Evolutionary conservation across 305 asterid species (phyloP).

Genomic region (Monarda citriodora): DNA sequence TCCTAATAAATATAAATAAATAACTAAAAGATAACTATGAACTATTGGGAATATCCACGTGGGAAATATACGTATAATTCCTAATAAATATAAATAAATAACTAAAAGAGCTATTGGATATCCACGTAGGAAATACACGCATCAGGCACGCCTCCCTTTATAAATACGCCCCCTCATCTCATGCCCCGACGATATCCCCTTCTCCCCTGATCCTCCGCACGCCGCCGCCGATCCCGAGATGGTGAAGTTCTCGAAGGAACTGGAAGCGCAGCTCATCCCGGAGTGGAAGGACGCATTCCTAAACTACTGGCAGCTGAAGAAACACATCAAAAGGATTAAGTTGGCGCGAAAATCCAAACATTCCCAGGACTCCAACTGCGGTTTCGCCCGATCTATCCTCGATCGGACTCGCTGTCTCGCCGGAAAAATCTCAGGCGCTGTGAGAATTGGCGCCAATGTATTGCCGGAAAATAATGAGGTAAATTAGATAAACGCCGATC

Average conservation of each 20-base stretch:
- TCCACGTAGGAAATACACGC: no score
- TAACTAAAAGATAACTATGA: no score
- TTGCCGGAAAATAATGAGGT: slow-evolving; percentile 12
- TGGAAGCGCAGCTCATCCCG: slow-evolving; percentile 89
- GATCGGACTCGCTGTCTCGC: slow-evolving; percentile 36
- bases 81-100: no score
- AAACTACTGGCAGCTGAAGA: slow-evolving; percentile 76
- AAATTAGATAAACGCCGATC: no score
- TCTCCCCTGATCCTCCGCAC: background rate
- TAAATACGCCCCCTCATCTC: no score
- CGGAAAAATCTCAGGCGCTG: slow-evolving; percentile 6
- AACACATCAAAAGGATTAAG: slow-evolving; percentile 69
- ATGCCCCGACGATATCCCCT: no score
- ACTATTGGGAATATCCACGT: no score
- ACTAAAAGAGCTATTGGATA: no score
- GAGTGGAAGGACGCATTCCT: slow-evolving; percentile 95
- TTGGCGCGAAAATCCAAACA: slow-evolving; percentile 43
- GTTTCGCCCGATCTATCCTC: slow-evolving; percentile 61
- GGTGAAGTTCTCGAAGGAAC: slow-evolving; percentile 93
- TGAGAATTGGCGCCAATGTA: background rate
- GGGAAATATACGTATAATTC: no score
- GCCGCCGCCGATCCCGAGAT: slow-evolving; percentile 22
- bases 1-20: no score
- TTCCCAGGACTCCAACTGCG: slow-evolving; percentile 22
- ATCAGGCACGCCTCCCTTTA: no score